Base-by-base conservation (phyloP, 768 basidiomycete species). In the Phanerodontia chrysosporium region DNA sequence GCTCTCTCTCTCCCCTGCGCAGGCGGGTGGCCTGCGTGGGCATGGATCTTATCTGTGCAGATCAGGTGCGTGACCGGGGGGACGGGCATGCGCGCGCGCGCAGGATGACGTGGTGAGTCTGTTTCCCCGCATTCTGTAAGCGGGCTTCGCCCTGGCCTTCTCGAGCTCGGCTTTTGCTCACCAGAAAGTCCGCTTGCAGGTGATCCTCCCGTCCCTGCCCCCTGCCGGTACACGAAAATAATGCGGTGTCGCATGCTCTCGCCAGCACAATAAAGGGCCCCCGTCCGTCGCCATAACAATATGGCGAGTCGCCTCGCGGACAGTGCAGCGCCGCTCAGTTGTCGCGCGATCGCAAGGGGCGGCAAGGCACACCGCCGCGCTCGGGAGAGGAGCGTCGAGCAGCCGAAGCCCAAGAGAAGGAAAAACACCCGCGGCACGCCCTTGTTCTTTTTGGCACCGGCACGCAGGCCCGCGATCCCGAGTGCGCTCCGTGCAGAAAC, bases 101-200 rank as follows among this genome's bases (percentile, higher is more conserved):
- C 39, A 54, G n/a, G 45, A 62, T 62, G 58, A 62, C 61, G 61
- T 56, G 55, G 58, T 59, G 53, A 35, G 57, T 45, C 61, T 56
- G 28, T 59, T 62, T 62, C 61, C 61, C 61, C 61, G 58, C 61
- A 62, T 36, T 62, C 49, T 18, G 51, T 35, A n/a, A 48, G 39
- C 52, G 51, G 14, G 45, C 22, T n/a, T 30, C 14, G 29, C 62
- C n/a, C n/a, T n/a, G n/a, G n/a, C n/a, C 53, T 58, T 42, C 57
- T 42, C 39, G 9, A 13, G 10, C 10, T 42, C 39, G 39, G 39
- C 39, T 18, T n/a, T 42, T 42, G 39, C 39, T 42, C 18, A 42
- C 29, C 55, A 35, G 49, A 10, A 51, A 29, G 44, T 49, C 49
- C 48, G 39, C 39, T 42, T 51, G 48, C 57, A 48, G 24, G 39